These are phyloP conservation scores for cucumber (Cucumis sativus) DNA, from an alignment of 306 rosid genomes.

Conservation along the genomic window DNA sequence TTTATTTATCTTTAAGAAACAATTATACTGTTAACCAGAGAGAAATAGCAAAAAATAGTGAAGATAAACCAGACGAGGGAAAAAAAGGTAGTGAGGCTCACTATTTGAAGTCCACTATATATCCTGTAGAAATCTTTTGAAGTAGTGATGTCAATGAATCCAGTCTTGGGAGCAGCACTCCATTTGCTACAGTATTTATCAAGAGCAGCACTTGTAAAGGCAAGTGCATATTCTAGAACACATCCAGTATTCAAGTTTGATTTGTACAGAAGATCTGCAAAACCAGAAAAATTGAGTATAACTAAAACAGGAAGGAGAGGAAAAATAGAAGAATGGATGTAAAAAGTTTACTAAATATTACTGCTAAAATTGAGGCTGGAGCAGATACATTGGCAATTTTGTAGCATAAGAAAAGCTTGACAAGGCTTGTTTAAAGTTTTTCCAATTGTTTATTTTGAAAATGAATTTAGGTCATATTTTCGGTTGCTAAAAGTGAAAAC, in stretches of 20 bases:
- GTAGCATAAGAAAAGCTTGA: background rate
- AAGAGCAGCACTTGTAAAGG: slow-evolving; percentile 91
- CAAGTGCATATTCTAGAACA: slow-evolving; percentile 91
- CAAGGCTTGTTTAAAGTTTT: background rate
- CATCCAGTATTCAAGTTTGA: slow-evolving; percentile 95
- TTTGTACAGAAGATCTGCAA: slow-evolving; percentile 83
- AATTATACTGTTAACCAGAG: too few relatives aligned
- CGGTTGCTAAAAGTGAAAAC: background rate
- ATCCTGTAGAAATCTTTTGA: slow-evolving; percentile 92
- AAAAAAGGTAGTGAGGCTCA: slow-evolving; percentile 24
- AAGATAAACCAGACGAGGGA: background rate
- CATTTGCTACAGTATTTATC: slow-evolving; percentile 92
- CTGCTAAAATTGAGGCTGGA: background rate
- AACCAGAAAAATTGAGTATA: background rate
- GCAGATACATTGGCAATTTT: background rate
- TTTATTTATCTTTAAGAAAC: too few relatives aligned
- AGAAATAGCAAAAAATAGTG: too few relatives aligned
- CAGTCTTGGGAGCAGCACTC: slow-evolving; percentile 94
- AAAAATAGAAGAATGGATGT: background rate
- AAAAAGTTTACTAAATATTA: background rate
- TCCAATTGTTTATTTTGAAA: background rate
- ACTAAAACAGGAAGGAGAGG: background rate
- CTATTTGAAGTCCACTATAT: slow-evolving; percentile 97
- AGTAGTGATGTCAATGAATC: slow-evolving; percentile 90
- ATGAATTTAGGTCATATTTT: background rate